Percentiles rank a stretch among this genome's conserved stretches.
Evolutionary conservation across 2,329 filamentous ascomycete species (phyloP).

Genomic region (Epichloe uncinata): DNA sequence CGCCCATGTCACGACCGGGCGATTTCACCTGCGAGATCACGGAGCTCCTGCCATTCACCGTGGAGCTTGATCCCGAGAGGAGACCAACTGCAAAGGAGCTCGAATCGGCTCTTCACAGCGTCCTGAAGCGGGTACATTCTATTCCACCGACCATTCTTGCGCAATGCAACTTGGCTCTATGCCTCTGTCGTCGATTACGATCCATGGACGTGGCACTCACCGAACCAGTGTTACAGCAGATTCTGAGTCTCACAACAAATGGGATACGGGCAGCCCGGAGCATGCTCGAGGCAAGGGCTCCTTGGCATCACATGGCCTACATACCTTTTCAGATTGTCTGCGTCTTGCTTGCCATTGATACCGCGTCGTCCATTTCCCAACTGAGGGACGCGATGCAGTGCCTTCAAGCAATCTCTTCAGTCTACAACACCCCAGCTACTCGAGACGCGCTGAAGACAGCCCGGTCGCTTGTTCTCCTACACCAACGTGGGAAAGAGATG

Average conservation of each 20-base stretch:
- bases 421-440: constrained; percentile 33
- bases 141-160: constrained; percentile 30
- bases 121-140: constrained; percentile 27
- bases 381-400: constrained; percentile 38
- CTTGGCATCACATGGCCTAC: constrained; percentile 48
- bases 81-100: constrained; percentile 27
- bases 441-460: constrained; percentile 42
- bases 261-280: constrained; percentile 33
- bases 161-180: constrained; percentile 42
- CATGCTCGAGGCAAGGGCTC: constrained; percentile 29
- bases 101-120: constrained; percentile 25
- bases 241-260: constrained; percentile 30
- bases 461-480: constrained; percentile 37
- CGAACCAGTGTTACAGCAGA: constrained; percentile 27
- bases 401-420: constrained; percentile 25
- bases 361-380: constrained; percentile 30
- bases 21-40: constrained; percentile 35
- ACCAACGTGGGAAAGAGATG: constrained; percentile 36
- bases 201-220: constrained; percentile 34
- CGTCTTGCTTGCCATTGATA: constrained; percentile 41
- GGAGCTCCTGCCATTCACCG: constrained; percentile 37
- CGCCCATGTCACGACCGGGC: constrained; percentile 25
- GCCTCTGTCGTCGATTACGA: constrained; percentile 40
- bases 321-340: constrained; percentile 47
- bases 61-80: constrained; percentile 38